These are phyloP conservation scores for Uncinocarpus reesii DNA, from an alignment of 2,329 filamentous ascomycete species.

Conservation along the genomic window DNA sequence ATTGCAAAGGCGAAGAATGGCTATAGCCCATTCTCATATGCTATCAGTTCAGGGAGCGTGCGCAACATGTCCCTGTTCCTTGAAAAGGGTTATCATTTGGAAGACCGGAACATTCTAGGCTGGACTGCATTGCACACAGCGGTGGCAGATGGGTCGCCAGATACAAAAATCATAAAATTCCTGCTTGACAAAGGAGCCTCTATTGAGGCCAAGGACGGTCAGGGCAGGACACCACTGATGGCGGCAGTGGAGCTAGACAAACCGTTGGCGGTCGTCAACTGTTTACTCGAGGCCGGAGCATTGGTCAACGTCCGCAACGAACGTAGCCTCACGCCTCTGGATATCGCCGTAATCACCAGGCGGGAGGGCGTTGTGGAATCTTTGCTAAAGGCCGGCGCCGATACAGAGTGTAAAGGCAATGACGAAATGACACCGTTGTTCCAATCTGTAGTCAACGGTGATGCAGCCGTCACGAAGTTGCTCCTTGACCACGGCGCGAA, in stretches of 20 bases:
- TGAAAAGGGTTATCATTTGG: not conserved
- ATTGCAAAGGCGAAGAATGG: not conserved
- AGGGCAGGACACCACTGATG: constrained; percentile 4
- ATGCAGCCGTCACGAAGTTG: not conserved
- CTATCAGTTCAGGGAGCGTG: not conserved
- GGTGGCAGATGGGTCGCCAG: not conserved
- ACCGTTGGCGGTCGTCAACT: not conserved
- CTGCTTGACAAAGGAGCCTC: constrained; percentile 20
- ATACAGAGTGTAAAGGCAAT: not conserved
- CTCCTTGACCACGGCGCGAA: constrained; percentile 25
- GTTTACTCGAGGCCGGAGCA: not conserved
- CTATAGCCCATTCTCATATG: not conserved
- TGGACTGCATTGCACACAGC: not conserved
- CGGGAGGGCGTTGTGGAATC: not conserved
- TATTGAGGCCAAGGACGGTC: constrained; percentile 21
- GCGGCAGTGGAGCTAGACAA: not conserved
- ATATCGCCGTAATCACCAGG: not conserved
- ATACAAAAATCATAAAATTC: not conserved
- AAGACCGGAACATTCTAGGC: not conserved
- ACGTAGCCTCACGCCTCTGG: not conserved
- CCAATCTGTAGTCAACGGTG: not conserved
- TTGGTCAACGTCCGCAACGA: not conserved
- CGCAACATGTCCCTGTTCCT: not conserved
- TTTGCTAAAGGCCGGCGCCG: not conserved
- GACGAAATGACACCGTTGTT: not conserved